These are phyloP conservation scores for Tricholoma terreum DNA, from an alignment of 768 basidiomycete genomes.

Conservation along the genomic window DNA sequence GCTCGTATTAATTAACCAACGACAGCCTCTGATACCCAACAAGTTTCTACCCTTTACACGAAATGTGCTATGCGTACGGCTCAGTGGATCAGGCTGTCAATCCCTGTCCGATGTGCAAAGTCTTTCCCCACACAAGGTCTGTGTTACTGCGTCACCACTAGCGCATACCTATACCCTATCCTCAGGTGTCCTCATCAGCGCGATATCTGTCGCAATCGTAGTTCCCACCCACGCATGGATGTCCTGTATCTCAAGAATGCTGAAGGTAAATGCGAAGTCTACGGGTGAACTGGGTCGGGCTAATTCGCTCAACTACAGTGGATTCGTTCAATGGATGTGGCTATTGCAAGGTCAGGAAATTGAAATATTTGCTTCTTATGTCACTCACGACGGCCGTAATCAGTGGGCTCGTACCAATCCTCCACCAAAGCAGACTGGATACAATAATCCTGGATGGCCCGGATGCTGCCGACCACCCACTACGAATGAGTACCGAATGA, in stretches of 20 bases:
- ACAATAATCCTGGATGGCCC: conserved; percentile 79
- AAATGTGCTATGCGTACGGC: conserved; percentile 73
- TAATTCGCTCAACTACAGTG: conserved; percentile 40
- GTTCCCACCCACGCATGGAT: conserved; percentile 71
- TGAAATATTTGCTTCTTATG: conserved; percentile 17
- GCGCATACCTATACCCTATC: conserved; percentile 20
- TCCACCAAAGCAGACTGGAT: conserved; percentile 50
- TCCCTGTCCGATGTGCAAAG: conserved; percentile 83
- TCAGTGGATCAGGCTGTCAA: conserved; percentile 65
- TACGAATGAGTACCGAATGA: conserved; percentile 53
- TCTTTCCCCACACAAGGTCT: conserved; percentile 67
- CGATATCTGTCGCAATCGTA: conserved; percentile 73
- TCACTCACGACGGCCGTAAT: conserved; percentile 21
- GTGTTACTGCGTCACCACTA: conserved; percentile 11
- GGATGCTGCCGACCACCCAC: conserved; percentile 83
- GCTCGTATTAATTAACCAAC: neutral
- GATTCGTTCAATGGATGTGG: conserved; percentile 85
- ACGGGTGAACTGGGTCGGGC: conserved; percentile 9
- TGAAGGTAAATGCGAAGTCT: conserved; percentile 55
- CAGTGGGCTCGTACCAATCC: conserved; percentile 73
- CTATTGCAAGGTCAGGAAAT: conserved; percentile 74
- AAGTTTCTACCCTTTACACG: conserved; percentile 23
- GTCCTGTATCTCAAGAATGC: conserved; percentile 81
- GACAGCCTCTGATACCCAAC: conserved; percentile 6
- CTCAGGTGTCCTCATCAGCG: conserved; percentile 73